A percentile compares a stretch with the other conserved stretches of the same genome.
phyloP scores from a whole-genome alignment of 768 basidiomycete species.

The Mycena leptocephala region DNA sequence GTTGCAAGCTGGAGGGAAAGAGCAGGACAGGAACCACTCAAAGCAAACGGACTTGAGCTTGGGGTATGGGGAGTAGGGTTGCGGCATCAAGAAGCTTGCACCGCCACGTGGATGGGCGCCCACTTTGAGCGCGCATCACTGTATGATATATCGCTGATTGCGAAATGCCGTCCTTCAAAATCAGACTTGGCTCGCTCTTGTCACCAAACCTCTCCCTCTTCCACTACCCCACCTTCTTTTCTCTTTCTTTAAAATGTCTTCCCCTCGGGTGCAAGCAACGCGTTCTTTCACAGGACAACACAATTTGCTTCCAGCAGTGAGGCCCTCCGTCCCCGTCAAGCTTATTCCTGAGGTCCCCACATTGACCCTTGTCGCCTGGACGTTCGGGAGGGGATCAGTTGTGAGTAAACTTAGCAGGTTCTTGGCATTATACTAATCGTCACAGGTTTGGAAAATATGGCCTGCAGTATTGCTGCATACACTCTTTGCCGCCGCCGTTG shows the following conservation, averaged over 20 bases:
- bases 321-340: constrained; percentile 24
- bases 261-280: not conserved
- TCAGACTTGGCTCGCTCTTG: not conserved
- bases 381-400: constrained; percentile 62
- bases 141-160: constrained; percentile 1
- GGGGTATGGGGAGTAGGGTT: no score
- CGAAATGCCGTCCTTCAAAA: constrained; percentile 18
- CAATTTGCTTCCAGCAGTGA: constrained; percentile 32
- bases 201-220: not conserved
- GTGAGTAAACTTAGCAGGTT: constrained; percentile 42
- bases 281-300: not conserved
- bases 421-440: not conserved
- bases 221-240: constrained; percentile 26
- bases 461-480: constrained; percentile 78
- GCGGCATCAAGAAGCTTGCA: not conserved
- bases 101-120: constrained; percentile 7
- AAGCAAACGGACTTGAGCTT: not conserved
- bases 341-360: constrained; percentile 35
- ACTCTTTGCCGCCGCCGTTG: constrained; percentile 62
- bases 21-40: not conserved
- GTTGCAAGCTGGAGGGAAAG: not conserved
- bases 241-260: constrained; percentile 19
- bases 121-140: constrained; percentile 11
- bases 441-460: constrained; percentile 76
- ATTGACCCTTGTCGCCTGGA: constrained; percentile 50